Conservation (phyloP, 352 stramenopile species). For the Salisapilia sapeloensis region DNA sequence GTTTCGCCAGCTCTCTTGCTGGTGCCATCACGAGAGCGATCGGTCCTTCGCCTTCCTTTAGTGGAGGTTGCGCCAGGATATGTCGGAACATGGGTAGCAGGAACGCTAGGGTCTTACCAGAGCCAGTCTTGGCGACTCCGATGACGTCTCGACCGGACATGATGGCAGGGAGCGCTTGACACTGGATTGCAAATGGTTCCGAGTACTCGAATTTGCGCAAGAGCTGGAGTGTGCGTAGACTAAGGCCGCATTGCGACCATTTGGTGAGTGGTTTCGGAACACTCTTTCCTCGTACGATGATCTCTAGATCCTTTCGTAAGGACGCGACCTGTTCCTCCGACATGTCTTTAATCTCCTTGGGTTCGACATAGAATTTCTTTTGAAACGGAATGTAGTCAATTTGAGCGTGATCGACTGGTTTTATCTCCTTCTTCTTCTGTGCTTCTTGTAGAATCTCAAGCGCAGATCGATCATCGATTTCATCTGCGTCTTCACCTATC, state of each 20-base stretch:
- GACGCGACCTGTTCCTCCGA: conserved; percentile 70
- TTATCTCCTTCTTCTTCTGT: conserved; percentile 88
- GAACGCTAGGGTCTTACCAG: conserved; percentile 83
- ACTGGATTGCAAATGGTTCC: conserved; percentile 96
- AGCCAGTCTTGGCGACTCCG: conserved; percentile 97
- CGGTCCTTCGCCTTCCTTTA: conserved; percentile 91
- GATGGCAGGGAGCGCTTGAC: conserved; percentile 93
- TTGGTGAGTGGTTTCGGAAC: conserved; percentile 90
- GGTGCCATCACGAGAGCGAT: conserved; percentile 97
- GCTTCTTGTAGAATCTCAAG: conserved; percentile 84
- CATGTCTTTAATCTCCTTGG: conserved; percentile 84
- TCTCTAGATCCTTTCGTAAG: conserved; percentile 81
- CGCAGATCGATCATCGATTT: conserved; percentile 66
- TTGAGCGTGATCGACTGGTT: conserved; percentile 92
- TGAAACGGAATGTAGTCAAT: conserved; percentile 95
- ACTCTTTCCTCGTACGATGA: conserved; percentile 95
- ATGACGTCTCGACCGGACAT: conserved; percentile 99
- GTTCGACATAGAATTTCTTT: conserved; percentile 98
- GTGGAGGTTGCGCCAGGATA: conserved; percentile 84
- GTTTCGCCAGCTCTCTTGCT: conserved; percentile 94
- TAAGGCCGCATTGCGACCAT: conserved; percentile 96
- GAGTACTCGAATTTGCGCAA: conserved; percentile 88
- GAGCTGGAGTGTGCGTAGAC: conserved; percentile 87
- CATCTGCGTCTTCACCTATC: conserved; percentile 57
- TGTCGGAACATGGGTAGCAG: conserved; percentile 90